Base-by-base conservation (phyloP, 2,329 filamentous ascomycete genomes). In the Fusarium humuli region DNA sequence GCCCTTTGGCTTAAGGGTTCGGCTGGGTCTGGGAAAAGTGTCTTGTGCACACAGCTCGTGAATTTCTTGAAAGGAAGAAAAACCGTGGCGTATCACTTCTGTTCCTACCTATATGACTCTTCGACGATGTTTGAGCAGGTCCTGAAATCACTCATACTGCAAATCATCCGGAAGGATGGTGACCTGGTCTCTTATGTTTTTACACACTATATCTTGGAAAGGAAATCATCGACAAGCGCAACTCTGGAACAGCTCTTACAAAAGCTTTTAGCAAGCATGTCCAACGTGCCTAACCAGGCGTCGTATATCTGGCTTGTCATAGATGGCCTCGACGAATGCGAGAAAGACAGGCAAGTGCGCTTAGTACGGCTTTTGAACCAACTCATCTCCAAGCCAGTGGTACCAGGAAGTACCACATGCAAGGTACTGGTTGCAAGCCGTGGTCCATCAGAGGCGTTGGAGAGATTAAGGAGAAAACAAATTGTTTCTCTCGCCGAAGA, bases 311-410 rank as follows among this genome's bases (percentile, higher is more conserved):
- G 60, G 59, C 3, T 70, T 1, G 16, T 71, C 1, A 46, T 73
- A 13, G 70, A 73, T 25, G 65, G 67, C 6, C 40, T 73, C 0
- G 57, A 70, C 2, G 68, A 73, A 13, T 73, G 70, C 8, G 59
- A 64, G 0, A 20, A 14, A 1, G 57, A 63, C 1, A 73, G 42
- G 14, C 65, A 73, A 4, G 5, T 6, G 0, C 34, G 48, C 4
- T 1, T 73, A 0, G 44, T 71, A 11, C 18, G 52, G 1, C 16
- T 73, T 3, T 55, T 73, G 1, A 70, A 69, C 14, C 52, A 48
- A 1, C 23, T 72, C 0, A 52, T 61, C 2, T 55, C 40, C 0
- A 64, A 53, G 4, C 32, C 68, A 2, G 27, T 18, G 6, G 12
- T 50, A 0, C 23, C 69, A 3, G 53, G 54, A 3, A 46, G 23